Base-by-base conservation (phyloP, 768 basidiomycete genomes). In the Trametes maxima region DNA sequence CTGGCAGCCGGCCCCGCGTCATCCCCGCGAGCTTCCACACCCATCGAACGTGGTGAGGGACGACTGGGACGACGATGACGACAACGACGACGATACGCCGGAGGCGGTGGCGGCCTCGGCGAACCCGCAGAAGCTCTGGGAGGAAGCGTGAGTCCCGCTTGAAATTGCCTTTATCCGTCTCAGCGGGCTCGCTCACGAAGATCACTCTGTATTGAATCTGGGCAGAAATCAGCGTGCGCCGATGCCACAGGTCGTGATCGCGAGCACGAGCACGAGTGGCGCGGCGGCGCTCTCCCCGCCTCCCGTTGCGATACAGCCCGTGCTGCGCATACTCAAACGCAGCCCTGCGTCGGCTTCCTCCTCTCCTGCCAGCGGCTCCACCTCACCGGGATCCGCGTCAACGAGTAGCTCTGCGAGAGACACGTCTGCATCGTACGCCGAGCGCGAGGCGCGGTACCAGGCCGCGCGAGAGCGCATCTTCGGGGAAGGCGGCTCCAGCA, bases 391-490 rank as follows among this genome's bases (percentile, higher is more conserved):
- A 16, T 47, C 46, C 22, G 21, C 46, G 22, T 46, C 68, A 6
- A 44, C 74, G 14, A 43, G 67, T 7, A 54, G 66, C 1, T 42
- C 55, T 0, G 42, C 42, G 19, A 0, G 11, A 1, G 75, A 33
- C 60, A 76, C 43, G 67, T 77, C 65, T 10, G 68, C 74, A 10
- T 64, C 82, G 3, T 75, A 89, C 3, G 80, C 84, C 36, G 87
- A 89, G 57, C 82, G 89, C 43, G 89, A 90, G 70, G 86, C 83
- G 17, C 81, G 85, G 55, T 92, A 92, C 70, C 82, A 86, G 57
- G 88, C 85, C 19, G 89, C 90, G 2, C 76, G 90, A 25, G 84
- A 87, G 56, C 80, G 90, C 21, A 92, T 92, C 54, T 92, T 92
- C 62, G 85, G 68, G 1, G 64, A 65, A 36, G 44, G 49, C 24